Base-by-base conservation (phyloP, 495 filamentous ascomycete genomes). In the Neurospora terricola region DNA sequence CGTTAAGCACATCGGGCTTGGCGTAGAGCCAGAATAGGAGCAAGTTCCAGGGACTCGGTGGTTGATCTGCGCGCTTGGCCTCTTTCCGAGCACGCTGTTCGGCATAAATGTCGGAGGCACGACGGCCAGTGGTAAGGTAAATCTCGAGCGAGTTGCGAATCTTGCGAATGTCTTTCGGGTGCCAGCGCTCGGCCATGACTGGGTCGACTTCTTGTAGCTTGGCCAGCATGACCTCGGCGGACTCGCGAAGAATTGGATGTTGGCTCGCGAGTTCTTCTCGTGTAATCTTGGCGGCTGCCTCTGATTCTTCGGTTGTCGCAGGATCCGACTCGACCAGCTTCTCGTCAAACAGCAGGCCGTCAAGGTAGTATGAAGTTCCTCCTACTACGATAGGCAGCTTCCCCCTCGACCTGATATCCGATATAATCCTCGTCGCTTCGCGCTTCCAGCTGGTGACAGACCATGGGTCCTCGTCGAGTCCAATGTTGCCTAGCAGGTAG, bases 331-430 rank as follows among this genome's bases (percentile, higher is more conserved):
- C 81, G 21, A 93, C 82, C 38, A 93, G 73, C 37, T 83, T 81
- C 69, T 93, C 89, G 27, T 91, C 83, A 78, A 97, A 97, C 10
- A 99, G 84, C 18, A 98, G 87, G 3, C 91, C 87, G 77, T 98
- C 94, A 0, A 93, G 90, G 78, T 99, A 99, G 79, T 98, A 98
- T 75, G 96, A 93, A 5, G 94, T 96, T 36, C 96, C 96, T 18
- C 96, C 96, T 10, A 98, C 96, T 4, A 99, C 80, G 30, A 99
- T 93, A 0, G 96, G 96, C 12, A 97, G 82, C 74, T 90, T 92
- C 0, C 92, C 91, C 73, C 94, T 87, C 4, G 82, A 81, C 23
- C 89, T 88, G 69, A 98, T 97, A 27, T 95, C 92, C 34, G 88
- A 81, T 73, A 98, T 96, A 8, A 93, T 83, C 9, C 82, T 83